Evolutionary conservation across 352 stramenopile species (phyloP).

Genomic region (Globisporangium cederbergense): DNA sequence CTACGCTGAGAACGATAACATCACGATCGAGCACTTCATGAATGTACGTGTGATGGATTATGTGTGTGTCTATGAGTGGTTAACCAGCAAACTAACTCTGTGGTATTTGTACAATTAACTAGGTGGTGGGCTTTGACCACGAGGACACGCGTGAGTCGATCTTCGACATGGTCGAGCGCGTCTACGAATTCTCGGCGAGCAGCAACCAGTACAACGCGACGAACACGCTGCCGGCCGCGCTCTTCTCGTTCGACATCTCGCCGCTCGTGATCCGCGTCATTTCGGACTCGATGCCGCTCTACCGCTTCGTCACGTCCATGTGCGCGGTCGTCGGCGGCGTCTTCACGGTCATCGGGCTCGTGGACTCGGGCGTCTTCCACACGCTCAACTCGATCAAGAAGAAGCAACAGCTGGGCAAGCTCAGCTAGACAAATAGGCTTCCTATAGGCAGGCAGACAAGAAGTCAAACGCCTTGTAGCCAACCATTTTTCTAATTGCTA

Average conservation of each 20-base stretch:
- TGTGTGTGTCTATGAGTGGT: conserved; percentile 16
- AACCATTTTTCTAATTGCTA: conserved; percentile 10
- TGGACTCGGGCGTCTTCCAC: conserved; percentile 80
- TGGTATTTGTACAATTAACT: neutral
- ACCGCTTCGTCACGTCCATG: conserved; percentile 80
- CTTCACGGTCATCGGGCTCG: conserved; percentile 81
- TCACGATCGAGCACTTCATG: conserved; percentile 79
- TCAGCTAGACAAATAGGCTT: conserved; percentile 19
- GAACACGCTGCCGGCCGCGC: conserved; percentile 50
- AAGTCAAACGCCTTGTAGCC: neutral
- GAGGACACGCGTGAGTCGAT: conserved; percentile 49
- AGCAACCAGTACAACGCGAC: conserved; percentile 74
- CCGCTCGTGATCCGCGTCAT: conserved; percentile 71
- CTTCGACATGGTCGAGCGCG: conserved; percentile 44
- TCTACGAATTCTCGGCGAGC: conserved; percentile 78
- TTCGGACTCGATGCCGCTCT: conserved; percentile 71
- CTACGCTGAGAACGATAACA: conserved; percentile 56
- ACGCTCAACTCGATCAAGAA: conserved; percentile 83
- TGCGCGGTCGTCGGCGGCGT: conserved; percentile 83
- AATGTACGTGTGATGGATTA: conserved; percentile 60
- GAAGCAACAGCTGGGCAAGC: conserved; percentile 80
- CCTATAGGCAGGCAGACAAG: neutral
- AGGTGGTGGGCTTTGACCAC: conserved; percentile 80
- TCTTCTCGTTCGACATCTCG: conserved; percentile 83
- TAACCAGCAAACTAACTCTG: conserved; percentile 26